These are phyloP conservation scores for Picea glauca DNA, from an alignment of 75 land plant genomes.

Conservation along the genomic window DNA sequence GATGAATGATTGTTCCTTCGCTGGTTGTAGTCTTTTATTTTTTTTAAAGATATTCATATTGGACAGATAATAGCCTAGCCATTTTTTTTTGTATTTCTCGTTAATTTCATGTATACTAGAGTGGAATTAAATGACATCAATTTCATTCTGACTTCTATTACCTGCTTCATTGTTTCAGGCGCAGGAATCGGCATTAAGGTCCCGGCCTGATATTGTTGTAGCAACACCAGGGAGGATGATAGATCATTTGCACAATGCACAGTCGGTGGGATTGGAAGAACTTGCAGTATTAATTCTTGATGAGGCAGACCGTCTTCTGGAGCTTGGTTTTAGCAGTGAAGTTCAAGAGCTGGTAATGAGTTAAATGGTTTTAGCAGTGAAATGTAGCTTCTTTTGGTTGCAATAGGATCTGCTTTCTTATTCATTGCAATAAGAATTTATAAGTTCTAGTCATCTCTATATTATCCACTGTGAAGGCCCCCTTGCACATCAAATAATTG, in stretches of 20 bases:
- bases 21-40: neutral
- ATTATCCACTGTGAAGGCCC: too few relatives aligned
- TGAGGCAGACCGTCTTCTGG: slow-evolving; percentile 97
- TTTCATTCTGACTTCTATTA: neutral
- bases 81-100: neutral
- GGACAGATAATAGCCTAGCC: neutral
- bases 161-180: slow-evolving; percentile 33
- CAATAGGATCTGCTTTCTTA: neutral
- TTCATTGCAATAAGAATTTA: too few relatives aligned
- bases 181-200: slow-evolving; percentile 85
- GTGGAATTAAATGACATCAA: neutral
- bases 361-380: neutral
- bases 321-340: slow-evolving; percentile 91
- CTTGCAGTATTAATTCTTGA: slow-evolving; percentile 95
- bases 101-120: neutral
- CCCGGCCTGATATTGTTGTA: slow-evolving; percentile 95
- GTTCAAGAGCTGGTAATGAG: slow-evolving; percentile 80
- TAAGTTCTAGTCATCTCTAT: too few relatives aligned
- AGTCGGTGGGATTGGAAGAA: slow-evolving; percentile 95
- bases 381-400: neutral
- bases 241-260: slow-evolving; percentile 89
- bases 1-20: neutral
- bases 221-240: slow-evolving; percentile 98
- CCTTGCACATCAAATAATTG: too few relatives aligned
- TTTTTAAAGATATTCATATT: neutral